Conservation (phyloP, 345 rosid genomes). For the Citrus trifoliata region DNA sequence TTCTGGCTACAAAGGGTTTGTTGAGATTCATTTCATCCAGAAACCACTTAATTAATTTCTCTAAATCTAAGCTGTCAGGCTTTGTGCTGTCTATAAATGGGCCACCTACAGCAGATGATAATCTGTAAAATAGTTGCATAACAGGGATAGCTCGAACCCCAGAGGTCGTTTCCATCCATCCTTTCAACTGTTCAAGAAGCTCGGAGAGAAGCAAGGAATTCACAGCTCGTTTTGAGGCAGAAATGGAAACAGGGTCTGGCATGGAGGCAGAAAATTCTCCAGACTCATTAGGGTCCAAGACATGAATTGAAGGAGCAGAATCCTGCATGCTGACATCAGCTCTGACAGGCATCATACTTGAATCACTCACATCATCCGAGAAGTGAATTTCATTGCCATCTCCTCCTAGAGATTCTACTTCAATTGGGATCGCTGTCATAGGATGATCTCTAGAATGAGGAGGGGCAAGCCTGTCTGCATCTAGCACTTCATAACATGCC, state of each 20-base stretch:
- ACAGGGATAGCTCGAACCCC: conserved; percentile 88
- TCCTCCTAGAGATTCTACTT: conserved; percentile 82
- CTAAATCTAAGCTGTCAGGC: conserved; percentile 78
- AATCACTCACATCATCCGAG: conserved; percentile 66
- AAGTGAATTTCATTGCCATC: conserved; percentile 80
- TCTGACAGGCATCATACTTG: conserved; percentile 47
- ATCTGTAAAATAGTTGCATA: conserved; percentile 93
- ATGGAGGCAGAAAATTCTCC: conserved; percentile 74
- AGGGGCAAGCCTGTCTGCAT: conserved; percentile 77
- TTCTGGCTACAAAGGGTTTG: conserved; percentile 63
- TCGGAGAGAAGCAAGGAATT: conserved; percentile 91
- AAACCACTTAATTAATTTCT: conserved; percentile 87
- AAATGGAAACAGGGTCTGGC: conserved; percentile 74
- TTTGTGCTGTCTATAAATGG: conserved; percentile 89
- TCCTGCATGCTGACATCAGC: conserved; percentile 44
- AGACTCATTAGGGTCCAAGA: conserved; percentile 83
- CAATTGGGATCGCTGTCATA: conserved; percentile 95
- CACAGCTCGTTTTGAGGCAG: conserved; percentile 91
- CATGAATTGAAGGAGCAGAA: conserved; percentile 90
- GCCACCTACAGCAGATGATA: conserved; percentile 95
- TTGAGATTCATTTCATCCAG: conserved; percentile 73
- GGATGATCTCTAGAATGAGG: conserved; percentile 96
- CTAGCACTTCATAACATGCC: conserved; percentile 87
- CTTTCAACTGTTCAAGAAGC: conserved; percentile 86
- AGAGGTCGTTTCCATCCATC: conserved; percentile 88